Percentiles rank a stretch among this genome's conserved stretches.
phyloP scores from a whole-genome alignment of 108 stramenopile genomes.

The Fragilaria crotonensis region DNA sequence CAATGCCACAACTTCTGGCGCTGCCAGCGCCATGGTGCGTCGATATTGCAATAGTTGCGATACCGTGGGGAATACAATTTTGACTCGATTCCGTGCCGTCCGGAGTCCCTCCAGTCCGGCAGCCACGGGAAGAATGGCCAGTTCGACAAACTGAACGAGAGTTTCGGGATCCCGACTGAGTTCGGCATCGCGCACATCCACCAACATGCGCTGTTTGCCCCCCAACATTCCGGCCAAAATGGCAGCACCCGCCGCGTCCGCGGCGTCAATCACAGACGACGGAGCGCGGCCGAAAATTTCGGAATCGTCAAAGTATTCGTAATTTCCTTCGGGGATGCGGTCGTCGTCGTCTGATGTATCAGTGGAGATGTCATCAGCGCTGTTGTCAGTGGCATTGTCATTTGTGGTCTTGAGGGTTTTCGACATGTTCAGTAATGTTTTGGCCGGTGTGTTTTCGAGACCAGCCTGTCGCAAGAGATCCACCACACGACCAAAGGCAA shows the following conservation, averaged over 20 bases:
- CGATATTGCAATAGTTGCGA: constrained; percentile 72
- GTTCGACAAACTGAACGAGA: constrained; percentile 81
- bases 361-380: neutral
- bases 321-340: constrained; percentile 2
- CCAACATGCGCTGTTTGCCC: constrained; percentile 85
- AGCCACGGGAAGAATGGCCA: constrained; percentile 76
- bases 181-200: constrained; percentile 88
- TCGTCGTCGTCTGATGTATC: constrained; percentile 6
- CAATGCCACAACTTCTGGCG: constrained; percentile 78
- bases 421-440: too few relatives aligned
- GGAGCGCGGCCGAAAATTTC: constrained; percentile 85
- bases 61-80: constrained; percentile 88
- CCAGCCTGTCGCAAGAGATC: constrained; percentile 64
- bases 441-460: constrained; percentile 14
- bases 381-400: neutral
- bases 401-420: neutral
- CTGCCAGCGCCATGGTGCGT: constrained; percentile 73
- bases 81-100: constrained; percentile 64
- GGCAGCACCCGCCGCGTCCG: constrained; percentile 78
- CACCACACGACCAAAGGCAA: constrained; percentile 49
- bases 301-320: constrained; percentile 54
- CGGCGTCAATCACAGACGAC: constrained; percentile 78
- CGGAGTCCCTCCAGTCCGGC: constrained; percentile 79
- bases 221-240: constrained; percentile 73
- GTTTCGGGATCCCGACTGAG: constrained; percentile 63